Evolutionary conservation across 495 filamentous ascomycete genomes (phyloP).

Genomic region (Hypoxylon subgilvum): DNA sequence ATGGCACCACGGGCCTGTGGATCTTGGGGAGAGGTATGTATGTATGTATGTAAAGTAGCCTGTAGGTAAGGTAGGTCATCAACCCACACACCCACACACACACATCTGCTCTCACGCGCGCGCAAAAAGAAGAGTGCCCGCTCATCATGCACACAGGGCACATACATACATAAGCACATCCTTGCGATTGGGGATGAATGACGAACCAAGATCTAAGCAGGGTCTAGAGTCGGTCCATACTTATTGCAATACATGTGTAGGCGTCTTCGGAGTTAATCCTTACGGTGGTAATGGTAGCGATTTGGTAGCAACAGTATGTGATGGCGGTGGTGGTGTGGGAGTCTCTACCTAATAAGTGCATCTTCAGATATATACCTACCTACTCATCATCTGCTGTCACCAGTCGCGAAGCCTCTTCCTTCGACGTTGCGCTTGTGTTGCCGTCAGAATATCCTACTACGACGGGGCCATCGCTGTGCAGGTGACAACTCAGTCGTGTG

Average conservation of each 20-base stretch:
- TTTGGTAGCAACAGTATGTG: not conserved
- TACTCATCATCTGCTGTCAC: slow-evolving; percentile 11
- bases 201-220: slow-evolving; percentile 36
- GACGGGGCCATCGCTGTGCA: too few relatives aligned
- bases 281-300: slow-evolving; percentile 1
- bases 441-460: too few relatives aligned
- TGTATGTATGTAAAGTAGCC: not conserved
- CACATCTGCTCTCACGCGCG: too few relatives aligned
- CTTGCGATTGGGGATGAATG: slow-evolving; percentile 30
- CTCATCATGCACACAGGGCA: not conserved
- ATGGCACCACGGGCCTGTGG: not conserved
- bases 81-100: slow-evolving; percentile 13
- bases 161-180: slow-evolving; percentile 1
- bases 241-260: too few relatives aligned
- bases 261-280: slow-evolving; percentile 31
- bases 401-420: too few relatives aligned
- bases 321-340: not conserved
- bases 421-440: too few relatives aligned
- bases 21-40: not conserved
- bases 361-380: too few relatives aligned
- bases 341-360: too few relatives aligned
- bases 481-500: too few relatives aligned
- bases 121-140: too few relatives aligned
- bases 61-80: slow-evolving; percentile 8
- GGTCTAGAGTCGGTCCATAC: slow-evolving; percentile 13